Evolutionary conservation across 2,329 filamentous ascomycete species (phyloP), one percentile per base, ranked within the genome.

Genomic region (Ustulina deusta): DNA sequence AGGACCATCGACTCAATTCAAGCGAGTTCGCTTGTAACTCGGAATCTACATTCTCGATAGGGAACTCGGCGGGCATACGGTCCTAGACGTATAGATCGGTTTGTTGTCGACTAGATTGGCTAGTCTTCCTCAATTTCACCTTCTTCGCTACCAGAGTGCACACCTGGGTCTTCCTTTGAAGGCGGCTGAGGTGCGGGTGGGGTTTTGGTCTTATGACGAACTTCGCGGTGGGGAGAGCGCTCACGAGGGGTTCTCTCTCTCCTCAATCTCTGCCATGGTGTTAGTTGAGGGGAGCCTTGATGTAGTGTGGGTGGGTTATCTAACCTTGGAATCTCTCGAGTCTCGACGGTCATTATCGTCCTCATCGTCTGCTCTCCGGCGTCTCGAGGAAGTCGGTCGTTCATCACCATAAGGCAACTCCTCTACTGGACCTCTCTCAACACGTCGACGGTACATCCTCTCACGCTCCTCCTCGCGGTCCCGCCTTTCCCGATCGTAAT

Each of bases 71-170:
- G 42, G 62, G 29, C 42, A 61, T 55, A 60, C 32, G 54, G 51
- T 44, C 62, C 52, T 62, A 34, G 44, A 66, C 63, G 58, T 51
- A 60, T 57, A 66, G 22, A 63, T 59, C 56, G 62, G 17, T 34
- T 11, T 68, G 40, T 58, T 34, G 54, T 58, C 22, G 52, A 32
- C 36, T 57, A 66, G 32, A 22, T n/a, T 34, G 32, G 52, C 77
- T 82, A 89, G 73, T 89, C 87, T 84, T 98, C 94, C 81, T 97
- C 96, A 74, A 99, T 98, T 83, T 99, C 96, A 60, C 96, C 96
- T 81, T 99, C 96, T 82, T 99, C 96, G 77, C 94, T 97, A 61
- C 96, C 96, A 66, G 92, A 95, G 75, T 92, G 90, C 63, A 94
- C 84, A 63, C 85, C 87, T 55, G 85, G 83, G 59, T 89, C 84